Conservation (phyloP, 2,329 filamentous ascomycete species). For the Atkinsonella texensis region DNA sequence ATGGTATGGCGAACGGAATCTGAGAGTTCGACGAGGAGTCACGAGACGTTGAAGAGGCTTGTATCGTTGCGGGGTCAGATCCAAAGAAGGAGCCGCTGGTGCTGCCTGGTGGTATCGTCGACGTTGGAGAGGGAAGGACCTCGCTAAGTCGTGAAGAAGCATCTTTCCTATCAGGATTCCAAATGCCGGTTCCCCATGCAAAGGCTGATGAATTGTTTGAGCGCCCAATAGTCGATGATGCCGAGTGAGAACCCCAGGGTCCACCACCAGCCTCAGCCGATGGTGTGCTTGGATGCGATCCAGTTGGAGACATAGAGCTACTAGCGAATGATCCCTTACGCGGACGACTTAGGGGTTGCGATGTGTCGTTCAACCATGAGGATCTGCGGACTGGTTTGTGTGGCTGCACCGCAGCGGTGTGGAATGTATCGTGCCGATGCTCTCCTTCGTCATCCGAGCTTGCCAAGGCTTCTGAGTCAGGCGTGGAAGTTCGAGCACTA, state of each 20-base stretch:
- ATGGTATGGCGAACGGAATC: constrained; percentile 75
- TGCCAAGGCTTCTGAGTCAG: constrained; percentile 84
- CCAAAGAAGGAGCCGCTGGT: constrained; percentile 35
- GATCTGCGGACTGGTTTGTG: constrained; percentile 57
- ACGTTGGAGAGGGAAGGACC: constrained; percentile 64
- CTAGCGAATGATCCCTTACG: constrained; percentile 69
- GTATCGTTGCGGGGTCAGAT: constrained; percentile 31
- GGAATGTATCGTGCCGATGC: constrained; percentile 42
- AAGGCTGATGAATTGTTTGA: constrained; percentile 32
- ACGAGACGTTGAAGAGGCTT: constrained; percentile 39
- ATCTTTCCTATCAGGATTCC: constrained; percentile 70
- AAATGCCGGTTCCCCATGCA: constrained; percentile 69
- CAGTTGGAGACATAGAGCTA: constrained; percentile 64
- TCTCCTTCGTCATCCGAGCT: constrained; percentile 91
- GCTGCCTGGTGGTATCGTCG: constrained; percentile 37
- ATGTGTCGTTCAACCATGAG: constrained; percentile 80
- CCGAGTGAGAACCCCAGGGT: constrained; percentile 43
- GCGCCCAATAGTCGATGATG: constrained; percentile 36
- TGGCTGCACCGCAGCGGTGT: constrained; percentile 28
- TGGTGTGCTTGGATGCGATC: constrained; percentile 72
- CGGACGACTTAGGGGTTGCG: constrained; percentile 47
- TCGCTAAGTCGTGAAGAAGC: constrained; percentile 62
- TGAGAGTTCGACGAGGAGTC: constrained; percentile 47
- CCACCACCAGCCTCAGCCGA: constrained; percentile 47
- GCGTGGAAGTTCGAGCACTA: constrained; percentile 71